Conservation (phyloP, 768 basidiomycete genomes). For the Tricholomella constricta region DNA sequence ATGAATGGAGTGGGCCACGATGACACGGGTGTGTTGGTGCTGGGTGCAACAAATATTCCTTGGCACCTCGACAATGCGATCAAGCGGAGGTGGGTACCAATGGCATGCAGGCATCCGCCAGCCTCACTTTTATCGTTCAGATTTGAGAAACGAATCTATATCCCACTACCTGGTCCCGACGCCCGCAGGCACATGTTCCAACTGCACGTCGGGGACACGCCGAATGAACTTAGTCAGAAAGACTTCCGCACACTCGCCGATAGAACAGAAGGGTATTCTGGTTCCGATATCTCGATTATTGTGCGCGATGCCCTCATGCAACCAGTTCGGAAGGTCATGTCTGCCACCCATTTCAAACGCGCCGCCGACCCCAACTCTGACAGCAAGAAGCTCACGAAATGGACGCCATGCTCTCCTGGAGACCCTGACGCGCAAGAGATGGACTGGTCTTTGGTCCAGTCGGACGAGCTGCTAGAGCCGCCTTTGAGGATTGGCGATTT, state of each 20-base stretch:
- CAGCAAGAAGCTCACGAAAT: conserved; percentile 46
- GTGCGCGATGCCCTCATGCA: conserved; percentile 99
- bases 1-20: conserved; percentile 99
- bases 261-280: conserved; percentile 91
- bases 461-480: conserved; percentile 91
- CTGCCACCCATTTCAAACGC: conserved; percentile 92
- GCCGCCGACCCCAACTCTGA: conserved; percentile 35
- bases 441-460: conserved; percentile 84
- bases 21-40: conserved; percentile 92
- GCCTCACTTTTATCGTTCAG: conserved; percentile 34
- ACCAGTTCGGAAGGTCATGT: conserved; percentile 93
- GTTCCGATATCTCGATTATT: conserved; percentile 92
- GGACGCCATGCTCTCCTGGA: conserved; percentile 97
- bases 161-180: conserved; percentile 92
- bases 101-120: not conserved
- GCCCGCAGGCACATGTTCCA: conserved; percentile 96
- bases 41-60: conserved; percentile 98
- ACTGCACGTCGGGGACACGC: conserved; percentile 92
- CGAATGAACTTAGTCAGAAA: conserved; percentile 74
- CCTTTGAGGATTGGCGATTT: conserved; percentile 79
- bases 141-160: conserved; percentile 98
- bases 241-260: conserved; percentile 85
- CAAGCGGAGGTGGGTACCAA: conserved; percentile 74
- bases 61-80: conserved; percentile 98
- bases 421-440: conserved; percentile 84